These are phyloP conservation scores for Aspergillus ellipticus DNA, from an alignment of 495 filamentous ascomycete genomes.

Conservation along the genomic window DNA sequence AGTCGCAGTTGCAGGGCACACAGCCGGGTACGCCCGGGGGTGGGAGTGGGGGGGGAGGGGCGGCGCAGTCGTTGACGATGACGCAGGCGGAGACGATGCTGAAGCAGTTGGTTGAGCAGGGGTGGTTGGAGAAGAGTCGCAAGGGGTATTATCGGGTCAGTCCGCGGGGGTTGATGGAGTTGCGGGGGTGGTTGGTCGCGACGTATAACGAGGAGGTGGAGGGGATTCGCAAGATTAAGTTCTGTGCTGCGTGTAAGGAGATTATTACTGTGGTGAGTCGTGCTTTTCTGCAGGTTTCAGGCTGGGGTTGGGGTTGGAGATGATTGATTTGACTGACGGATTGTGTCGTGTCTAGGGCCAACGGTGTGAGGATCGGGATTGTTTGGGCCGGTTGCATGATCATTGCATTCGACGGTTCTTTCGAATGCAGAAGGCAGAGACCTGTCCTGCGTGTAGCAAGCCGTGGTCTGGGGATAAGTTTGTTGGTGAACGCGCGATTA, in stretches of 20 bases:
- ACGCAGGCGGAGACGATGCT: slow-evolving; percentile 72
- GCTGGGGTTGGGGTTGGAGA: not conserved
- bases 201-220: slow-evolving; percentile 76
- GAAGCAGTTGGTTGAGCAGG: slow-evolving; percentile 66
- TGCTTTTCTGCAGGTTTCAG: too few species aligned
- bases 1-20: slow-evolving; percentile 17
- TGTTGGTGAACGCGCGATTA: slow-evolving; percentile 77
- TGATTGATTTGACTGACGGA: slow-evolving; percentile 1
- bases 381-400: slow-evolving; percentile 69
- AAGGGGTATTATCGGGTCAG: slow-evolving; percentile 71
- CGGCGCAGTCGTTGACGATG: slow-evolving; percentile 62
- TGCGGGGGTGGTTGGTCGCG: slow-evolving; percentile 73
- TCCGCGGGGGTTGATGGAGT: slow-evolving; percentile 76
- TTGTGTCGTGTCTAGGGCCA: slow-evolving; percentile 52
- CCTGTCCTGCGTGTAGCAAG: slow-evolving; percentile 70
- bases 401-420: slow-evolving; percentile 73
- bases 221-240: slow-evolving; percentile 63
- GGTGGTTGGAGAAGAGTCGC: slow-evolving; percentile 75
- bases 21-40: slow-evolving; percentile 23
- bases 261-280: slow-evolving; percentile 73
- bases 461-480: slow-evolving; percentile 70
- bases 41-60: slow-evolving; percentile 21
- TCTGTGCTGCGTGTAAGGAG: slow-evolving; percentile 85
- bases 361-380: slow-evolving; percentile 68
- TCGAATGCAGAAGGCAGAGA: slow-evolving; percentile 54